These are phyloP conservation scores for Noccaea bulbosa DNA, from an alignment of 345 rosid species.

Conservation along the genomic window DNA sequence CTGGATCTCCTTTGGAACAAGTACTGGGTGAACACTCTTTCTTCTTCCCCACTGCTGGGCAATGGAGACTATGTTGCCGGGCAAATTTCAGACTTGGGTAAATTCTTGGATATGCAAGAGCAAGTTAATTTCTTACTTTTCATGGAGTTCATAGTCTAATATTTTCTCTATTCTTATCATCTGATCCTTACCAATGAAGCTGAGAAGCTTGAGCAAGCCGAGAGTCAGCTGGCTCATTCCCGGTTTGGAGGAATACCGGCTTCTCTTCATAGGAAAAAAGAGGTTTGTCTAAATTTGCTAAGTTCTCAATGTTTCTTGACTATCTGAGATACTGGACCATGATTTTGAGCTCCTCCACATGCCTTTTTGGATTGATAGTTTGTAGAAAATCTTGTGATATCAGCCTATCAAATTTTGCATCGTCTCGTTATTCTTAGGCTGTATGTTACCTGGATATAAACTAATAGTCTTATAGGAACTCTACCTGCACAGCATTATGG, in stretches of 20 bases:
- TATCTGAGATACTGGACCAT: conserved; percentile 17
- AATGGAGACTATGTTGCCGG: conserved; percentile 99
- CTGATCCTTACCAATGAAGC: conserved; percentile 53
- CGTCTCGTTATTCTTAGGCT: conserved; percentile 9
- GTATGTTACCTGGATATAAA: conserved; percentile 10
- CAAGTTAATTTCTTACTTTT: not conserved
- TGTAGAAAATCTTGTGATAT: not conserved
- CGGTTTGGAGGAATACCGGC: conserved; percentile 74
- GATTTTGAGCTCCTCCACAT: conserved; percentile 8
- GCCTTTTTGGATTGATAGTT: conserved; percentile 16
- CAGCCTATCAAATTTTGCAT: conserved; percentile 8
- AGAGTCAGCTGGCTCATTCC: conserved; percentile 85
- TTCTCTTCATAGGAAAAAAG: conserved; percentile 79
- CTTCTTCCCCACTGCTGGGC: conserved; percentile 96
- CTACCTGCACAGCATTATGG: conserved; percentile 7
- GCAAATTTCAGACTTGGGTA: conserved; percentile 98
- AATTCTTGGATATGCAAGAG: conserved; percentile 45
- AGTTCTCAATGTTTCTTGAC: conserved; percentile 28
- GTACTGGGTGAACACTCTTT: conserved; percentile 96
- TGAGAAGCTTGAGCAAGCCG: conserved; percentile 98
- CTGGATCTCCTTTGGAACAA: conserved; percentile 97
- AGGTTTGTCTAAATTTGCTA: conserved; percentile 54
- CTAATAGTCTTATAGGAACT: conserved; percentile 15
- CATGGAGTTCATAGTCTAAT: not conserved
- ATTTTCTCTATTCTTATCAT: conserved; percentile 7